Evolutionary conservation across 2,329 filamentous ascomycete genomes (phyloP), one percentile per base, ranked within the genome.

Genomic region (Huntiella bhutanensis): DNA sequence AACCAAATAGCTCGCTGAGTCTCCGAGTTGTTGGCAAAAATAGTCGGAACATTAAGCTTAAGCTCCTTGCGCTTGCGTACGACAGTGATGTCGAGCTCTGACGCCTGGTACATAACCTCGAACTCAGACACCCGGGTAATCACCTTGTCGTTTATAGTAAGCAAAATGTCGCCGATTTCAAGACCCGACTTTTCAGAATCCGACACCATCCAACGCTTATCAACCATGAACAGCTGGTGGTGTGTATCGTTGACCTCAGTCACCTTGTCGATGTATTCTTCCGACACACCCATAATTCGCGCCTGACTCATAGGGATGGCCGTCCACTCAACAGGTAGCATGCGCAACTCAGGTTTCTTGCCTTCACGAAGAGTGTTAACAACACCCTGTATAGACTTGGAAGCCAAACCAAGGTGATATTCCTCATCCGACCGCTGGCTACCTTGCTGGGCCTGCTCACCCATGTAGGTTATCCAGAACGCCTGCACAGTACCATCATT

Each of bases 141-240:
- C 52, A 96, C 77, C 57, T 88, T 83, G 54, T 74, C 83, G 60
- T 96, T 95, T 41, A 98, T 67, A 0, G 84, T 92, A 50, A 98
- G 71, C 49, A 98, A 77, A 45, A 98, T 80, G 58, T 98, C 91
- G 43, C 87, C 86, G 64, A 98, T 92, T 28, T 83, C 69, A 12
- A 98, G 70, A 13, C 41, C 45, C n/a, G 16, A 22, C 7, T 51
- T 58, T 38, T 61, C 62, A 42, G 64, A 59, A 17, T 60, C 63
- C 11, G 73, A 68, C 60, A 78, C 75, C 55, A 79, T 79, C 0
- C 74, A 77, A 41, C 93, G 80, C 65, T 98, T 98, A 55, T 85
- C 81, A 28, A 98, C 85, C 82, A 98, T 95, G 67, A 98, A 98
- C 34, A 98, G 74, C 63, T 98, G 91, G 58, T 98, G 91, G 49